Percentiles rank a stretch among this genome's conserved stretches.
Conservation (phyloP, 1,139 yeast genomes). For the Taphrina populina region DNA sequence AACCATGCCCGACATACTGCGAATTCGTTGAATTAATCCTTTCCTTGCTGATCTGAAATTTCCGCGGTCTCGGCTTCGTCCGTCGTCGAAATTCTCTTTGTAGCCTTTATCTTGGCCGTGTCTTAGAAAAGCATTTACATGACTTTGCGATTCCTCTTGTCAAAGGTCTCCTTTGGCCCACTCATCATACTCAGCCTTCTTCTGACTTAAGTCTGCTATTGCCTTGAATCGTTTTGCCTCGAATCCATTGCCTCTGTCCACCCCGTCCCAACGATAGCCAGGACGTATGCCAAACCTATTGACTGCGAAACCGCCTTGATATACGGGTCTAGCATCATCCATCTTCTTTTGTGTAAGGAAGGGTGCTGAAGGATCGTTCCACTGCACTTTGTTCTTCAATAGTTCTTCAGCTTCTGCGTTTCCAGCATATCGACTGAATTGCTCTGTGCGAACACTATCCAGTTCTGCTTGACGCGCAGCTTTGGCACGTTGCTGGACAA, state of each 20-base stretch:
- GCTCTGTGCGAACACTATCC: slow-evolving; percentile 43
- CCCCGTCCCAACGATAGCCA: slow-evolving; percentile 90
- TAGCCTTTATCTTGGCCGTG: too few relatives aligned
- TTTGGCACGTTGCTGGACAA: slow-evolving; percentile 48
- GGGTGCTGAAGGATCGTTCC: slow-evolving; percentile 68
- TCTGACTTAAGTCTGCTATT: slow-evolving; percentile 48
- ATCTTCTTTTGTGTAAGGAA: slow-evolving; percentile 45
- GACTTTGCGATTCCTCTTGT: too few relatives aligned
- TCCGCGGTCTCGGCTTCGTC: too few relatives aligned
- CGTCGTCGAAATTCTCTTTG: too few relatives aligned
- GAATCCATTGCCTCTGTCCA: slow-evolving; percentile 87
- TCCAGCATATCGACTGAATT: slow-evolving; percentile 45
- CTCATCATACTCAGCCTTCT: slow-evolving; percentile 15
- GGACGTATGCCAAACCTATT: slow-evolving; percentile 77
- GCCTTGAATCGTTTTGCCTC: slow-evolving; percentile 64
- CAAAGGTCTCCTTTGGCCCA: slow-evolving; percentile 35
- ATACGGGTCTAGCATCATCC: slow-evolving; percentile 45
- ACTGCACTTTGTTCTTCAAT: slow-evolving; percentile 47
- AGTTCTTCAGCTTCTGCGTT: slow-evolving; percentile 49
- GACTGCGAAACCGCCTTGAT: slow-evolving; percentile 56
- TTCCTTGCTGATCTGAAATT: too few relatives aligned
- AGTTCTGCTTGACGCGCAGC: slow-evolving; percentile 44
- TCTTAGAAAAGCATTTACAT: too few relatives aligned
- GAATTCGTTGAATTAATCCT: too few relatives aligned
- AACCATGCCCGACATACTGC: too few relatives aligned